Base-by-base conservation (phyloP, 2,329 filamentous ascomycete species). In the Exophiala mesophila region DNA sequence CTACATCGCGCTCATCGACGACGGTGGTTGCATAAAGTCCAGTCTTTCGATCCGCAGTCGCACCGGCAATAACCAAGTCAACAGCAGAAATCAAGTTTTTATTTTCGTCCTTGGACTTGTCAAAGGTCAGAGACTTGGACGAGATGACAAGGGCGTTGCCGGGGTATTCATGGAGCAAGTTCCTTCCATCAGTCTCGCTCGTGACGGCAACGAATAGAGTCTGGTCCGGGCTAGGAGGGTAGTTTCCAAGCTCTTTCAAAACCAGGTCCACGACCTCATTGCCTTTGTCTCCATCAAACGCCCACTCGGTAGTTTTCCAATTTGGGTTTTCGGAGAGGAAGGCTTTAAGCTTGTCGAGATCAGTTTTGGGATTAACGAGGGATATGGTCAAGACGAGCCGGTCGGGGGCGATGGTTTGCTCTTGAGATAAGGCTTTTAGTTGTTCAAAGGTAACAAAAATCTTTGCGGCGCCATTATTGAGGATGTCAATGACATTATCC, bases 1-100 rank as follows among this genome's bases (percentile, higher is more conserved):
- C 86, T 15, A 85, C 72, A 1, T 88, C 89, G 36, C 83, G 73
- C 70, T 95, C 87, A 60, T 98, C 88, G 1, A 85, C 88, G 5
- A 98, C 92, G 3, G 95, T 77, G 0, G 92, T 98, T 2, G 92
- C 83, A 54, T 94, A 80, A 6, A 98, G 74, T 6, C 85, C 83
- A 60, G 96, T 94, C 3, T 79, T 66, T 50, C 88, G 77, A 64
- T 98, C 92, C 28, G 85, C 87, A 50, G 77, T 82, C 66, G 88
- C 88, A 51, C 82, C 80, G 2, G 78, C 74, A 37, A 87, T 77
- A 48, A 97, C 72, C 20, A 96, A 67, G 56, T 78, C 80, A 9
- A 80, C 75, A 4, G 86, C 76, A 26, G 81, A 81, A 18, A 96
- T 68, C 37, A 75, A 61, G 38, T 73, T 72, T 13, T 74, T 61